Percentiles rank a stretch among this genome's conserved stretches.
phyloP scores from a whole-genome alignment of 2,329 filamentous ascomycete species.

The Catunica adiposa region DNA sequence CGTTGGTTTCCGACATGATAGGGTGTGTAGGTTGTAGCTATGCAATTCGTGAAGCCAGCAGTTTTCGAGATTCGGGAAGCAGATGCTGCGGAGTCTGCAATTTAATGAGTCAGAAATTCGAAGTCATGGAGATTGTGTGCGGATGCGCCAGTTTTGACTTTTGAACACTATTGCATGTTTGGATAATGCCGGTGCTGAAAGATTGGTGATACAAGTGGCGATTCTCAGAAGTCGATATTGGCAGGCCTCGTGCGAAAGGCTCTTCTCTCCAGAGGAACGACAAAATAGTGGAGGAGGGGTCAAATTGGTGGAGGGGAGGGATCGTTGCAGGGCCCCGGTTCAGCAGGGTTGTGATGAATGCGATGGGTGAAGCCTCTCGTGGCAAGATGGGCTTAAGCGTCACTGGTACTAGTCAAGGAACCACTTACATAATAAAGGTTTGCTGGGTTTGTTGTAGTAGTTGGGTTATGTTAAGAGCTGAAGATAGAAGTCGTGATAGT shows the following conservation, averaged over 20 bases:
- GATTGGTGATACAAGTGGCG: too few relatives aligned
- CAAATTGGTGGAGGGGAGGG: background rate
- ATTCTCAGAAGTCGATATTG: too few relatives aligned
- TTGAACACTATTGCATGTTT: background rate
- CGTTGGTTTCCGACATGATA: constrained; percentile 13
- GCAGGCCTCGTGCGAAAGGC: background rate
- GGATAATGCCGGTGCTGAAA: too few relatives aligned
- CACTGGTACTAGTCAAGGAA: too few relatives aligned
- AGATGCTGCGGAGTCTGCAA: constrained; percentile 6
- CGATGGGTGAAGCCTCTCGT: too few relatives aligned
- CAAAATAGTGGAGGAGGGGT: background rate
- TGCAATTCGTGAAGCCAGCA: constrained; percentile 6
- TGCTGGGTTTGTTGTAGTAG: too few relatives aligned
- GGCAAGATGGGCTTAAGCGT: too few relatives aligned
- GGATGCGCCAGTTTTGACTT: background rate
- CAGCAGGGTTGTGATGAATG: background rate
- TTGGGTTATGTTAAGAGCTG: too few relatives aligned
- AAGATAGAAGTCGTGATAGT: too few relatives aligned
- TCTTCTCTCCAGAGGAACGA: background rate
- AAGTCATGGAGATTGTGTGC: constrained; percentile 4
- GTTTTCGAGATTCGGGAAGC: background rate
- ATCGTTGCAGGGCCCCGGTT: background rate
- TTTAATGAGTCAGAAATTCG: constrained; percentile 2
- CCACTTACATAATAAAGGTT: too few relatives aligned
- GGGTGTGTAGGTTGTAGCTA: background rate